Percentiles rank a stretch among this genome's conserved stretches.
These are phyloP conservation scores for Rhodotorula sphaerocarpa DNA, from an alignment of 768 basidiomycete genomes.

Conservation along the genomic window DNA sequence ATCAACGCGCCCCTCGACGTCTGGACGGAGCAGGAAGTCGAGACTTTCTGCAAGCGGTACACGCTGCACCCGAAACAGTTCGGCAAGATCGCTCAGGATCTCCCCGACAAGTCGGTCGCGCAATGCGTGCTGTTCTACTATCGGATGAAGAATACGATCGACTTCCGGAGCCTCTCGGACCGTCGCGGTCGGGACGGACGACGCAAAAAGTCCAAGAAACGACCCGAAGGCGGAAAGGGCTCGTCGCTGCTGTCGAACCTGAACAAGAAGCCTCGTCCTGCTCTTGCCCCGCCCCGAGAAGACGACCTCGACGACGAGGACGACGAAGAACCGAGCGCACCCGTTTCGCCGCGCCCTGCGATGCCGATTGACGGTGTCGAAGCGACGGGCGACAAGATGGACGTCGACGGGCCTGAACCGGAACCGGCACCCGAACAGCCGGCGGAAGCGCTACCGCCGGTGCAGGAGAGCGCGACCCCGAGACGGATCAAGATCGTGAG, in stretches of 20 bases:
- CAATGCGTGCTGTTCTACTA: constrained; percentile 94
- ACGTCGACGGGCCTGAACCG: no score
- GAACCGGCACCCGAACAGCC: no score
- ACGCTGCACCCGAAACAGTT: constrained; percentile 87
- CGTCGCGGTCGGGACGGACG: constrained; percentile 61
- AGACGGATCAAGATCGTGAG: neutral
- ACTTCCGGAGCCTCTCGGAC: constrained; percentile 69
- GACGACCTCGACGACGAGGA: constrained; percentile 14
- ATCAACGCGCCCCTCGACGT: constrained; percentile 47
- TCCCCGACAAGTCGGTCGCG: constrained; percentile 73
- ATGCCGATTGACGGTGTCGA: neutral
- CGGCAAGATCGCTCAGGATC: constrained; percentile 70
- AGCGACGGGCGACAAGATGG: no score
- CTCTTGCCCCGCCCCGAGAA: constrained; percentile 1
- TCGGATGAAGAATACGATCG: constrained; percentile 83
- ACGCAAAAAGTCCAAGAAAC: constrained; percentile 50
- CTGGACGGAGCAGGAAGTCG: constrained; percentile 80
- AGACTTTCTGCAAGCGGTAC: constrained; percentile 68
- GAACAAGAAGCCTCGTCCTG: constrained; percentile 12
- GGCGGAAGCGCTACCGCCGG: no score
- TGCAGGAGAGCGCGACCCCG: no score
- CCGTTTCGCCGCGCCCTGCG: constrained; percentile 1
- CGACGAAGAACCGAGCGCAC: neutral
- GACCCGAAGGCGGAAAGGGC: constrained; percentile 61
- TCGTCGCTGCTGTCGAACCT: constrained; percentile 76